Conservation (phyloP, 2,329 filamentous ascomycete species). For the Xylaria sp. region DNA sequence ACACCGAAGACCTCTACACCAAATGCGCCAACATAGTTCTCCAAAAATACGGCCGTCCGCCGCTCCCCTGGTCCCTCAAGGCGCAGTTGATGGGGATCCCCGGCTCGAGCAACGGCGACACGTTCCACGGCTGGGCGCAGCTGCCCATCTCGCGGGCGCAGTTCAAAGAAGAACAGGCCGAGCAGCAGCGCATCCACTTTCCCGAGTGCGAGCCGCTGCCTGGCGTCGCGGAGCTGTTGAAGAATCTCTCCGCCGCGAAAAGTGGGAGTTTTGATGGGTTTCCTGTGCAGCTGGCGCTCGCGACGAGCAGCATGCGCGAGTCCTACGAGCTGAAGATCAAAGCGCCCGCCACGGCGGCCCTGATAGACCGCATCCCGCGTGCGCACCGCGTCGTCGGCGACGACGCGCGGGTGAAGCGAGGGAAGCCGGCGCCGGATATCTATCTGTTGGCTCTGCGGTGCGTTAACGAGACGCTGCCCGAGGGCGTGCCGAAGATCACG, state of each 20-base stretch:
- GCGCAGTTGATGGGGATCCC: constrained; percentile 77
- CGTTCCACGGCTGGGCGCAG: constrained; percentile 71
- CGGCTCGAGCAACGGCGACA: constrained; percentile 43
- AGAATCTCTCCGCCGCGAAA: constrained; percentile 52
- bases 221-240: constrained; percentile 68
- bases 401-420: constrained; percentile 70
- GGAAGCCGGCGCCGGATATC: constrained; percentile 80
- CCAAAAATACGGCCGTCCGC: constrained; percentile 67
- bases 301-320: constrained; percentile 68
- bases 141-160: constrained; percentile 73
- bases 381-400: constrained; percentile 72
- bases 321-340: constrained; percentile 73
- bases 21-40: constrained; percentile 74
- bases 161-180: constrained; percentile 62
- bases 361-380: constrained; percentile 59
- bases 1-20: constrained; percentile 79
- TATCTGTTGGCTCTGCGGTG: constrained; percentile 74
- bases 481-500: constrained; percentile 60
- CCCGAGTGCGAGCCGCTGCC: constrained; percentile 70
- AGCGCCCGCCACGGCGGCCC: constrained; percentile 40
- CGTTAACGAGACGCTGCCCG: constrained; percentile 67
- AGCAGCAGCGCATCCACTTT: constrained; percentile 68
- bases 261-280: constrained; percentile 34
- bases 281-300: constrained; percentile 67
- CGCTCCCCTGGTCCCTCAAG: constrained; percentile 78